Evolutionary conservation across 345 rosid species (phyloP).

Genomic region (Combretum micranthum): DNA sequence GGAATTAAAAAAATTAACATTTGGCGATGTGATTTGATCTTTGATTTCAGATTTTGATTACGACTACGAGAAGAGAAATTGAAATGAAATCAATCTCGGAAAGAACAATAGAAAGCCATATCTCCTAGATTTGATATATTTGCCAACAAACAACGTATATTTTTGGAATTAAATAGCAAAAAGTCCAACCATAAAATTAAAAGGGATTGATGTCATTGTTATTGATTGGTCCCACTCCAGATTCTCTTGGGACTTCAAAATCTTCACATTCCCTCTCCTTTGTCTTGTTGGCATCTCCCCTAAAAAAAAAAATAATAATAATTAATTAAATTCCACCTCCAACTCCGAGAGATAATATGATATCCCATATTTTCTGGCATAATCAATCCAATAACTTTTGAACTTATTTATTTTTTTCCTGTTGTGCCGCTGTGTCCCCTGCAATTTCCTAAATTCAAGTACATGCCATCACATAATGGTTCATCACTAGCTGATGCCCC

Average conservation of each 20-base stretch:
- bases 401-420: no score
- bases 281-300: slow-evolving; percentile 16
- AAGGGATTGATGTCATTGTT: background rate
- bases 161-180: background rate
- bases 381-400: no score
- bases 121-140: slow-evolving; percentile 37
- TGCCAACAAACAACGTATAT: no score
- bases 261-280: slow-evolving; percentile 24
- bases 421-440: no score
- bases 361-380: no score
- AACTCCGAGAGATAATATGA: background rate
- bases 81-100: slow-evolving; percentile 15
- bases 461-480: no score
- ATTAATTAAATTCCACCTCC: background rate
- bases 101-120: slow-evolving; percentile 27
- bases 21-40: no score
- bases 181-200: background rate
- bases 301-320: background rate
- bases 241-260: slow-evolving; percentile 47
- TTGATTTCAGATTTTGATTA: no score
- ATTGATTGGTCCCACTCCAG: slow-evolving; percentile 33
- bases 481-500: no score
- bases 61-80: background rate
- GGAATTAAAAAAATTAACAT: no score
- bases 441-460: no score